Evolutionary conservation across 2,329 filamentous ascomycete genomes (phyloP), one percentile per base, ranked within the genome.

Genomic region (Colletotrichum eleusines): DNA sequence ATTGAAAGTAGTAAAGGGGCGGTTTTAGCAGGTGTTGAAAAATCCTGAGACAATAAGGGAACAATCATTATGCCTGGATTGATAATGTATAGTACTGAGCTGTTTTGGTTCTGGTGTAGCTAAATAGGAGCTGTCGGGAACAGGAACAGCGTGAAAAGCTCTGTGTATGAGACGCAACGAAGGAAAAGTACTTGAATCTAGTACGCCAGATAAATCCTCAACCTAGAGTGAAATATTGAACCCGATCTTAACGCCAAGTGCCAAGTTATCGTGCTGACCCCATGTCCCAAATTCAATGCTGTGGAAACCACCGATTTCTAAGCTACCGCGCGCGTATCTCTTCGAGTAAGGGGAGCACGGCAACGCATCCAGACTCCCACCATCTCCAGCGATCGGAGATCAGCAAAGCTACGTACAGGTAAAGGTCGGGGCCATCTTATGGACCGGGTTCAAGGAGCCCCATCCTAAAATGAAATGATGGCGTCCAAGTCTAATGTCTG

Each of bases 271-370:
- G 33, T 26, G 3, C 48, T 42, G 48, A 63, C 35, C 26, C 33
- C 35, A 54, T 40, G n/a, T 28, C 20, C 23, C 38, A 31, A 35
- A 60, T 48, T 23, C 23, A 38, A 54, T 26, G 8, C 33, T 8
- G n/a, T 5, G 18, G 16, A 40, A 26, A 12, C 60, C 60, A 58
- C 59, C 9, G n/a, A 55, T 63, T 68, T 63, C 31, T 71, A 68
- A 71, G 64, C 59, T 68, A 58, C 69, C 69, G 58, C 64, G 69
- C 64, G 69, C 42, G 68, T 35, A 57, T 57, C 53, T 26, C 14
- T 54, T 5, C 9, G n/a, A 14, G 51, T 2, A 35, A 23, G 11
- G 20, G 5, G n/a, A 33, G 6, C 16, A 20, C 14, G 16, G 18
- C 18, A 2, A 33, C 28, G 3, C 50, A 31, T 53, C 18, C 26